phyloP scores from a whole-genome alignment of 495 filamentous ascomycete species.

The Aspergillus bertholletiae region DNA sequence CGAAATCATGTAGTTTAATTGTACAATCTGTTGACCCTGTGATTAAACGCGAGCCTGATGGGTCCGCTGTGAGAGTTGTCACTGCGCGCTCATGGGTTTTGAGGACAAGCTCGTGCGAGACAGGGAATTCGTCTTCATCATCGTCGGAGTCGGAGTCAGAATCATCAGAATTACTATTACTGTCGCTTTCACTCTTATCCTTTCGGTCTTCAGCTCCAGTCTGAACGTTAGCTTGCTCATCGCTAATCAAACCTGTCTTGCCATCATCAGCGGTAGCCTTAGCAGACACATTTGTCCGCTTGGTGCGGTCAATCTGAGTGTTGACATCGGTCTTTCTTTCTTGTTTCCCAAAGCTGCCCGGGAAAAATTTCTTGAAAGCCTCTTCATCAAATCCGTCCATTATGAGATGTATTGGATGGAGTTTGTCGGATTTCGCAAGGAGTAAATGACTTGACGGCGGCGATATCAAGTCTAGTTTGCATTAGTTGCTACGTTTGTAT shows the following conservation, averaged over 20 bases:
- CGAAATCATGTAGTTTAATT: slow-evolving; percentile 90
- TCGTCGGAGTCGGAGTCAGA: slow-evolving; percentile 54
- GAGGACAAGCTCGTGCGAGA: slow-evolving; percentile 87
- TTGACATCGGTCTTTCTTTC: slow-evolving; percentile 67
- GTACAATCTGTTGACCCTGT: slow-evolving; percentile 89
- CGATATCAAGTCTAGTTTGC: slow-evolving; percentile 20
- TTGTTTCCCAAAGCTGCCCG: slow-evolving; percentile 83
- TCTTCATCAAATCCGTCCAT: slow-evolving; percentile 76
- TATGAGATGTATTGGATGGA: slow-evolving; percentile 4
- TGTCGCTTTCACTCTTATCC: slow-evolving; percentile 26
- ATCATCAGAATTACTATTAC: slow-evolving; percentile 47
- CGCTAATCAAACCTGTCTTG: slow-evolving; percentile 16
- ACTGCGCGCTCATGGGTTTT: slow-evolving; percentile 90
- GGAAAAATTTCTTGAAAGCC: slow-evolving; percentile 76
- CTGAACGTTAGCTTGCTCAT: slow-evolving; percentile 9
- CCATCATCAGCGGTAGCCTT: slow-evolving; percentile 22
- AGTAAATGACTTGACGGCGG: slow-evolving; percentile 5
- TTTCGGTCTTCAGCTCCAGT: slow-evolving; percentile 18
- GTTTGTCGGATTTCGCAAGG: neutral
- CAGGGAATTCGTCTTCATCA: slow-evolving; percentile 85
- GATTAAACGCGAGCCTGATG: slow-evolving; percentile 77
- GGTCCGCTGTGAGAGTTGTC: slow-evolving; percentile 79
- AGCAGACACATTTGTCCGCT: slow-evolving; percentile 47
- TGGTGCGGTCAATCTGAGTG: slow-evolving; percentile 74
- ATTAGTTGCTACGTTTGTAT: slow-evolving; percentile 30